Base-by-base conservation (phyloP, 257 asterid genomes). In the Euphrasia confusa region DNA sequence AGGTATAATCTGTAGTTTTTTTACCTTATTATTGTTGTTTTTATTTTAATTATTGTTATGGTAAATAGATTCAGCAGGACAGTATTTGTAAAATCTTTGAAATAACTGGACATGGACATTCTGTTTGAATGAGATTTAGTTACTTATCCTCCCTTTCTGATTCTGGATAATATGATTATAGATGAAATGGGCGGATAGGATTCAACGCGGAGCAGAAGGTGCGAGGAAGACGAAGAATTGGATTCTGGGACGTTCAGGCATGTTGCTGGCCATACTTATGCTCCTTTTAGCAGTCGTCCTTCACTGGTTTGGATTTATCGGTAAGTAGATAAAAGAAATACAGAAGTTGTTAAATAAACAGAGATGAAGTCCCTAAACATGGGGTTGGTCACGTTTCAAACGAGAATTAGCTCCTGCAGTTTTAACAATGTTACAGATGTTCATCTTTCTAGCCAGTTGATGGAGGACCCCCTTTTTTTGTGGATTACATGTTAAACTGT, bases 111-210 rank as follows among this genome's bases (percentile, higher is more conserved):
- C 40, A 35, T 35, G 7, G 40, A 6, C 40, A 35, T 10, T 35
- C 40, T 35, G 40, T 30, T 30, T 30, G 33, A 30, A 35, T 35
- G 40, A 35, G 1, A 35, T 7, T 35, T 26, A 52, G 60, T 15
- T 49, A 39, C 2, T 24, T 11, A 45, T 26, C 39, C 10, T n/a
- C 55, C 10, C 5, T 37, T 37, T 37, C 57, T 50, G 61, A 50
- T 24, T n/a, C n/a, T 60, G 53, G 45, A 44, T 66, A 7, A 61
- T 50, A 44, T 68, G 54, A 49, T 37, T 72, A 74, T 75, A 89
- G 99, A 85, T 93, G 97, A 87, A 67, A 76, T 93, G 99, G 99
- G 95, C 84, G 2, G 96, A 93, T 69, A 84, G 85, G 76, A 28
- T 79, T 63, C 97, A 87, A 72, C 82, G 87, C 24, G 95, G 90